These are phyloP conservation scores for Tolypocladium ophioglossoides DNA, from an alignment of 2,329 filamentous ascomycete species.

Conservation along the genomic window DNA sequence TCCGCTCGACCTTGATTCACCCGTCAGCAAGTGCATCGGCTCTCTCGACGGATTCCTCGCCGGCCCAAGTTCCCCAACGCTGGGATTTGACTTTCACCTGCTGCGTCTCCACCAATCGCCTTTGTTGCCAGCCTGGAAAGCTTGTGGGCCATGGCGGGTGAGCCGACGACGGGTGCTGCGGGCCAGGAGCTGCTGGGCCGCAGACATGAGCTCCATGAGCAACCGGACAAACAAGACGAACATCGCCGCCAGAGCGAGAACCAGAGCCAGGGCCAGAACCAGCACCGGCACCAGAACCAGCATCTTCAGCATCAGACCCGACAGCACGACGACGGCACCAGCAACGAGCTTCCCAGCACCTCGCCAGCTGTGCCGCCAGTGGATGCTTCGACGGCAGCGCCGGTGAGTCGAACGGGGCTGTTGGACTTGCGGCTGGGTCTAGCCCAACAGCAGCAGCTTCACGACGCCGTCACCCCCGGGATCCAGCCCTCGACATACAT, in stretches of 20 bases:
- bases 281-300: neutral
- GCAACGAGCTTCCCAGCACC: neutral
- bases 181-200: neutral
- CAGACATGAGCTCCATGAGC: neutral
- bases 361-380: too few species aligned
- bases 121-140: neutral
- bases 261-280: neutral
- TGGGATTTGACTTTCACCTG: neutral
- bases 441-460: neutral
- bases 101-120: neutral
- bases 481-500: slow-evolving; percentile 14
- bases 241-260: neutral
- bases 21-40: neutral
- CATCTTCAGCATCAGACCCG: neutral
- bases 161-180: neutral
- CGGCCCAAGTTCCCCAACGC: neutral
- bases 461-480: slow-evolving; percentile 15
- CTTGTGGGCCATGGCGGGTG: neutral
- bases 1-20: neutral
- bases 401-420: neutral
- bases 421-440: neutral
- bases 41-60: too few species aligned
- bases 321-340: neutral
- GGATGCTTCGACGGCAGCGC: neutral
- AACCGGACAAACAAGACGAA: neutral